Conservation (phyloP, 1,139 yeast genomes). For the Ogataea hybrid region DNA sequence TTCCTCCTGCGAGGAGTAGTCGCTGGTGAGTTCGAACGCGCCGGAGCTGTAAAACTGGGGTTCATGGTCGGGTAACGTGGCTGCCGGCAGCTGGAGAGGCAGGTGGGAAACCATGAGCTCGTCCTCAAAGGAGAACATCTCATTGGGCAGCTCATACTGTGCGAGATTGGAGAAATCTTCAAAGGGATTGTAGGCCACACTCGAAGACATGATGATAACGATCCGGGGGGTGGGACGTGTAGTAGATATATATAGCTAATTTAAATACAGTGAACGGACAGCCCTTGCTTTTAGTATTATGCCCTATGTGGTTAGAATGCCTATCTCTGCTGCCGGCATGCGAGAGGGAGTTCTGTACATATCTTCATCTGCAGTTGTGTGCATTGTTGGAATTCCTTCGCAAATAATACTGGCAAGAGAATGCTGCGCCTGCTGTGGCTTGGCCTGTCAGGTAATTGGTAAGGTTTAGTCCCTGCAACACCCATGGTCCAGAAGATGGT, state of each 20-base stretch:
- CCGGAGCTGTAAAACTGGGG: conserved; percentile 10
- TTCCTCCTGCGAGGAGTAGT: conserved; percentile 15
- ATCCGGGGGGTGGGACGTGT: neutral
- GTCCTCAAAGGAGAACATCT: conserved; percentile 12
- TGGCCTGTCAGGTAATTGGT: neutral
- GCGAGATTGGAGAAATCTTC: conserved; percentile 11
- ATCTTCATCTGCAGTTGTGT: conserved; percentile 8
- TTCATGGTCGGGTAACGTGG: conserved; percentile 8
- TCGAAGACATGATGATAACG: conserved; percentile 9
- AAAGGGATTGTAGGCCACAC: conserved; percentile 13
- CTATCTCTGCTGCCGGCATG: conserved; percentile 5
- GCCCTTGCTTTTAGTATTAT: conserved; percentile 4
- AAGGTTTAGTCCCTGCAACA: no score
- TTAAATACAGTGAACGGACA: neutral
- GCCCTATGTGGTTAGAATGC: conserved; percentile 9
- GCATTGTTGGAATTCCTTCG: conserved; percentile 9
- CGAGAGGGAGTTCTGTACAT: conserved; percentile 6
- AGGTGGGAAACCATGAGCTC: conserved; percentile 8
- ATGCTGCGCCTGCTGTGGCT: neutral
- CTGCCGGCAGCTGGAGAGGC: neutral
- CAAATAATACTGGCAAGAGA: conserved; percentile 4
- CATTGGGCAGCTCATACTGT: conserved; percentile 10
- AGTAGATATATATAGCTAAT: conserved; percentile 1
- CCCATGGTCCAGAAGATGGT: no score
- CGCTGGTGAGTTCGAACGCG: conserved; percentile 12